phyloP scores from a whole-genome alignment of 495 filamentous ascomycete genomes.

The Mycothermus thermophilus region DNA sequence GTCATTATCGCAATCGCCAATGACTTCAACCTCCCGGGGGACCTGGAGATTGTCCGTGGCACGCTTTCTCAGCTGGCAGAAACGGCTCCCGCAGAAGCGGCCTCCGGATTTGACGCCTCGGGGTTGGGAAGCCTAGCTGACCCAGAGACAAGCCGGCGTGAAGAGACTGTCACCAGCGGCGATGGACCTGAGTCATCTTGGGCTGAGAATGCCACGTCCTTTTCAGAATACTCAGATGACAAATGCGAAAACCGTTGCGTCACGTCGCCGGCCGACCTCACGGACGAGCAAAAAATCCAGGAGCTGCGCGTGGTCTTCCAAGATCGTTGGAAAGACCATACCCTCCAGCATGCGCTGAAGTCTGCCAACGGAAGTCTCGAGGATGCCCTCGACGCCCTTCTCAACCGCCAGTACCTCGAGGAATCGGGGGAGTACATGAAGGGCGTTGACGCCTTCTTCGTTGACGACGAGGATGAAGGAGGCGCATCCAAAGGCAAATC shows the following conservation, averaged over 20 bases:
- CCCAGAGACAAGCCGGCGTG: constrained; percentile 3
- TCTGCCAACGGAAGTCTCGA: constrained; percentile 48
- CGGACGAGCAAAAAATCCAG: constrained; percentile 41
- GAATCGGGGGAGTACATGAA: constrained; percentile 45
- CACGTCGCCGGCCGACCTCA: constrained; percentile 2
- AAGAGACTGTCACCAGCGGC: constrained; percentile 10
- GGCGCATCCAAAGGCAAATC: constrained; percentile 31
- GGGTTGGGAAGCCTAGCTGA: constrained; percentile 37
- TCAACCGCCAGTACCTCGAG: constrained; percentile 61
- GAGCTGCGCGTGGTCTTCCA: constrained; percentile 58
- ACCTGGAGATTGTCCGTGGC: constrained; percentile 50
- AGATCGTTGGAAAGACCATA: constrained; percentile 39
- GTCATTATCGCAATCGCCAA: constrained; percentile 19
- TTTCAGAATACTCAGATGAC: constrained; percentile 19
- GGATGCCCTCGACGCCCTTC: constrained; percentile 66
- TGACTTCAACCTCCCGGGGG: constrained; percentile 45
- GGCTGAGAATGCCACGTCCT: constrained; percentile 14
- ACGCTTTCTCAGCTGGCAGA: constrained; percentile 46
- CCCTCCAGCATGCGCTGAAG: constrained; percentile 49
- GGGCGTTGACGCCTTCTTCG: constrained; percentile 69
- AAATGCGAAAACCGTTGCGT: constrained; percentile 4
- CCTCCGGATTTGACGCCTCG: constrained; percentile 63
- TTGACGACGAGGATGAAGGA: no score
- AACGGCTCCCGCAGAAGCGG: constrained; percentile 48
- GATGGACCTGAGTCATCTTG: constrained; percentile 1